Base-by-base conservation (phyloP, 148 eudicot species). In the Arbutus unedo region DNA sequence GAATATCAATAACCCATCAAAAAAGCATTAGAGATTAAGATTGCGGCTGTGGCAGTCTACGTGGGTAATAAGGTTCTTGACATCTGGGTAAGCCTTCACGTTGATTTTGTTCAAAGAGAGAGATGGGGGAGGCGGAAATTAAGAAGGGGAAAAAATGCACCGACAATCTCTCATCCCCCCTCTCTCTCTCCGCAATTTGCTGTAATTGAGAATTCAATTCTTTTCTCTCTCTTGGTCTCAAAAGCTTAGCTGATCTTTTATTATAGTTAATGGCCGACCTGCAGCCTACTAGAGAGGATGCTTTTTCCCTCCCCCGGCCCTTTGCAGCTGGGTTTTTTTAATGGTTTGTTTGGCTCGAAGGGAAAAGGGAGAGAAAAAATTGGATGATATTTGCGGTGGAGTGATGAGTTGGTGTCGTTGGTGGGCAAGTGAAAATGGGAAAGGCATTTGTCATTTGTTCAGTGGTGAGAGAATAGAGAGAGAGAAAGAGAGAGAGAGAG, bases 361-460 rank as follows among this genome's bases (percentile, higher is more conserved):
- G 55, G 49, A 41, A 44, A 59, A 23, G 41, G 8, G 6, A 11
- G 57, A 10, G 18, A 31, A 74, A 71, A 75, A 85, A 50, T 31
- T 25, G 15, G 53, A 54, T 18, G 56, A 41, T 18, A 18, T 60
- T n/a, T n/a, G 67, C 21, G 67, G 67, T 60, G 31, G 11, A 2
- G 31, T 60, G 31, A 16, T 13, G 53, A 53, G 54, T 60, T 53
- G 68, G 25, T 11, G 43, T 68, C 21, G 43, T 14, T 23, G 23
- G 66, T 59, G 70, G 60, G 53, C 44, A 64, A 49, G 18, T 16
- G 70, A 25, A 25, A 25, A 14, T 13, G 53, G 70, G 53, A 72
- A 73, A 59, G 82, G 82, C 68, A 83, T 19, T 41, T 82, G 74
- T 82, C 81, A 77, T n/a, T 25, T 23, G 67, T 19, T 71, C 50